phyloP scores from a whole-genome alignment of 805 yeast species.

The Lipomyces yamadae region DNA sequence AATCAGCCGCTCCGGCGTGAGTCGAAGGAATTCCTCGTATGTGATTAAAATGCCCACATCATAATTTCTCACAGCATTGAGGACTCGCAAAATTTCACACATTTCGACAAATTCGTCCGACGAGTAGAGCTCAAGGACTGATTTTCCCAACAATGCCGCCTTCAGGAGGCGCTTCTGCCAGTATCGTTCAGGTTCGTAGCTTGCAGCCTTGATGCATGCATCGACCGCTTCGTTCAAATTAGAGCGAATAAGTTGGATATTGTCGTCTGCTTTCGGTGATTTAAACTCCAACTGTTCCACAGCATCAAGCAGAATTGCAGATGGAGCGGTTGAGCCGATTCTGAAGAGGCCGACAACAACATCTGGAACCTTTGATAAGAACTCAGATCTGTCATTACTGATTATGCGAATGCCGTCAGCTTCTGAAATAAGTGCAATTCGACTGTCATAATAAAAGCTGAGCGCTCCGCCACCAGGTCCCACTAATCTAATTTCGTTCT shows the following conservation, averaged over 20 bases:
- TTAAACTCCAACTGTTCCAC: conserved; percentile 65
- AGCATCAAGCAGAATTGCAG: conserved; percentile 83
- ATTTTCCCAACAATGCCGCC: conserved; percentile 88
- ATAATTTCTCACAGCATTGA: conserved; percentile 68
- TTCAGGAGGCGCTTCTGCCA: conserved; percentile 80
- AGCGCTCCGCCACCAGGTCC: conserved; percentile 63
- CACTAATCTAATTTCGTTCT: conserved; percentile 67
- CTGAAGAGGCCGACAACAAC: conserved; percentile 66
- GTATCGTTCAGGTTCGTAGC: conserved; percentile 73
- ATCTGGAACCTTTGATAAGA: conserved; percentile 65
- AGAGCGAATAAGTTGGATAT: conserved; percentile 60
- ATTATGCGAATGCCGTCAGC: conserved; percentile 77
- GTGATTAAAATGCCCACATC: conserved; percentile 76
- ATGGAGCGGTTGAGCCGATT: conserved; percentile 82
- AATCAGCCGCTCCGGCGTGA: conserved; percentile 65
- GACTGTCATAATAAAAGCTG: conserved; percentile 45
- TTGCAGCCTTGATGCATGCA: conserved; percentile 73
- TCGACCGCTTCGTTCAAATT: conserved; percentile 64
- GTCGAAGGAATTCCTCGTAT: conserved; percentile 53
- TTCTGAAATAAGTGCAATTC: conserved; percentile 54
- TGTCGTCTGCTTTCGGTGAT: conserved; percentile 82
- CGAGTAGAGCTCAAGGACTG: conserved; percentile 58
- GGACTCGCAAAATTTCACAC: conserved; percentile 63
- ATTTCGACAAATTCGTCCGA: conserved; percentile 66
- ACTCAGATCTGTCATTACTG: conserved; percentile 61